phyloP scores from a whole-genome alignment of 805 yeast species.

The Pachysolen tannophilus region DNA sequence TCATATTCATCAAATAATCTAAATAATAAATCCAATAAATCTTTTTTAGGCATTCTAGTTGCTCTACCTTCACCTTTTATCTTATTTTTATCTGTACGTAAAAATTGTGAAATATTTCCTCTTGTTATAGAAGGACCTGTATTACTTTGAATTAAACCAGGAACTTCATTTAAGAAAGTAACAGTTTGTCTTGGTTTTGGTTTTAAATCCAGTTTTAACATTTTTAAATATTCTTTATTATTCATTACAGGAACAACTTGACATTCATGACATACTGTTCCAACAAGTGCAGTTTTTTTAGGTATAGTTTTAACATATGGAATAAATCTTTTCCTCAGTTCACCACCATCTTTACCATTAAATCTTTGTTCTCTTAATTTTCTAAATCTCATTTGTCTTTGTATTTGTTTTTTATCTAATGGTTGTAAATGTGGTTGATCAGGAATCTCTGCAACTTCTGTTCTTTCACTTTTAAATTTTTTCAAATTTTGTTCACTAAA shows the following conservation, averaged over 20 bases:
- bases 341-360: neutral
- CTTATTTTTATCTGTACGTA: constrained; percentile 44
- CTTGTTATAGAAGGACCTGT: constrained; percentile 78
- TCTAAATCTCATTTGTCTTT: constrained; percentile 5
- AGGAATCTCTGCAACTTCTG: constrained; percentile 45
- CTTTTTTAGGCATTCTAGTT: constrained; percentile 89
- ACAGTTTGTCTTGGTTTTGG: constrained; percentile 55
- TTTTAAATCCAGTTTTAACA: constrained; percentile 45
- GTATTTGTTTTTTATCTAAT: constrained; percentile 15
- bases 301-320: constrained; percentile 87
- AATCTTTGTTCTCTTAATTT: constrained; percentile 6
- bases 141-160: constrained; percentile 82
- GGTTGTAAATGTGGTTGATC: constrained; percentile 40
- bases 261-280: constrained; percentile 90
- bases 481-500: constrained; percentile 80
- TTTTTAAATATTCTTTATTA: constrained; percentile 52
- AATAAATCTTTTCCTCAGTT: constrained; percentile 32
- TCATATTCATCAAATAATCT: constrained; percentile 89
- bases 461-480: constrained; percentile 41
- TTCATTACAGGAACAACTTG: constrained; percentile 71
- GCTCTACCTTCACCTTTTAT: constrained; percentile 68
- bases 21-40: constrained; percentile 80
- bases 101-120: constrained; percentile 60
- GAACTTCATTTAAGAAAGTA: constrained; percentile 67
- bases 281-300: constrained; percentile 75